Conservation (phyloP, 148 eudicot genomes). For the Pouteria glomerata region DNA sequence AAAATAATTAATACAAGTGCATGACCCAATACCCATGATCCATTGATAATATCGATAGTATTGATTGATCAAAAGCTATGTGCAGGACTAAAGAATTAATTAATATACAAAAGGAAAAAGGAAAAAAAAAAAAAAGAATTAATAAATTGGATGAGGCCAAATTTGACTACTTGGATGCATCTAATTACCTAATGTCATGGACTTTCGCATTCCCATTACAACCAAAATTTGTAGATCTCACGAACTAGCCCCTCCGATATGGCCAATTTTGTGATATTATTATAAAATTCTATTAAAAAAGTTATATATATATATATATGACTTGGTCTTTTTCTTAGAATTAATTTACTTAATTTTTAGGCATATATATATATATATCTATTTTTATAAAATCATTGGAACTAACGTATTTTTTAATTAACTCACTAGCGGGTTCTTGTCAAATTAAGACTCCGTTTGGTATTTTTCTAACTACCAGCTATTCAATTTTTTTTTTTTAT, state of each 20-base stretch:
- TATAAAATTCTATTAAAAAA: background rate
- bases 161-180: background rate
- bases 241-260: background rate
- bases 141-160: background rate
- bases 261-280: background rate
- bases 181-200: conserved; percentile 5
- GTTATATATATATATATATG: too few species aligned
- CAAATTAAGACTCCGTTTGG: too few species aligned
- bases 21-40: conserved; percentile 6
- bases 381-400: too few species aligned
- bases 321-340: background rate
- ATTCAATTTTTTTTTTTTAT: too few species aligned
- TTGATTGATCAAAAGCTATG: background rate
- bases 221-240: background rate
- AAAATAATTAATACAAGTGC: background rate
- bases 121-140: background rate
- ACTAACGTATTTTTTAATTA: too few species aligned
- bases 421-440: too few species aligned
- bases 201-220: background rate
- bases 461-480: too few species aligned
- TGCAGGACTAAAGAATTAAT: background rate
- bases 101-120: background rate
- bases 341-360: background rate
- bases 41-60: background rate
- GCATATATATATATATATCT: too few species aligned